Base-by-base conservation (phyloP, 108 stramenopile species). In the Cyclotella choctawhatcheeana region DNA sequence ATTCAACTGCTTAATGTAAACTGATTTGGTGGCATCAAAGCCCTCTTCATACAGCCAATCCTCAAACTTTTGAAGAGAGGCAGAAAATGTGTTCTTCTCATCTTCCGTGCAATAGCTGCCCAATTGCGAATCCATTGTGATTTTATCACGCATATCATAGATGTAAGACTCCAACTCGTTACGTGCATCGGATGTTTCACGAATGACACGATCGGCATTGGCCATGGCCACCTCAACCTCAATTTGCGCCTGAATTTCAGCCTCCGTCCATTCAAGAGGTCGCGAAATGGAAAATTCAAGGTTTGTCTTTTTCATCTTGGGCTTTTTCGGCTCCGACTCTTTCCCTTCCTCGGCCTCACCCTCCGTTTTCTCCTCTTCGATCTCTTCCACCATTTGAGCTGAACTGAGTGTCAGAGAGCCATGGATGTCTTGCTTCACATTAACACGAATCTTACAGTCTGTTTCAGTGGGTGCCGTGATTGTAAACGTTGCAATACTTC, bases 1-100 rank as follows among this genome's bases (percentile, higher is more conserved):
- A 14, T 51, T 81, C 35, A 99, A 76, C 85, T 98, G 95, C 20
- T 71, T 82, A 20, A 88, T 81, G 77, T 97, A 98, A 0, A 92
- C 90, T 13, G 89, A 89, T 83, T 98, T 98, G 50, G 87, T 87
- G 18, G 95, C 95, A 73, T 99, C 98, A 71, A 96, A 99, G 60
- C 99, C 99, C 77, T 97, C 98, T 74, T 94, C 93, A 78, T 98
- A 99, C 50, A 99, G 70, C 99, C 99, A 99, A 73, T 97, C 96
- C 68, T 99, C 99, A 33, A 83, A 85, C 1, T 69, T 89, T 35
- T 92, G 86, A 20, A 98, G 82, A 44, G 77, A 62, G 22, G 72
- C 66, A 20, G 70, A 64, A 70, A 98, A 95, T 14, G 74, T 60
- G 16, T 71, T 73, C 82, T 87, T 89, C 83, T 96, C 98, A 56